phyloP scores from a whole-genome alignment of 2,329 filamentous ascomycete species.

The Arthrobotrys pseudoclavata region DNA sequence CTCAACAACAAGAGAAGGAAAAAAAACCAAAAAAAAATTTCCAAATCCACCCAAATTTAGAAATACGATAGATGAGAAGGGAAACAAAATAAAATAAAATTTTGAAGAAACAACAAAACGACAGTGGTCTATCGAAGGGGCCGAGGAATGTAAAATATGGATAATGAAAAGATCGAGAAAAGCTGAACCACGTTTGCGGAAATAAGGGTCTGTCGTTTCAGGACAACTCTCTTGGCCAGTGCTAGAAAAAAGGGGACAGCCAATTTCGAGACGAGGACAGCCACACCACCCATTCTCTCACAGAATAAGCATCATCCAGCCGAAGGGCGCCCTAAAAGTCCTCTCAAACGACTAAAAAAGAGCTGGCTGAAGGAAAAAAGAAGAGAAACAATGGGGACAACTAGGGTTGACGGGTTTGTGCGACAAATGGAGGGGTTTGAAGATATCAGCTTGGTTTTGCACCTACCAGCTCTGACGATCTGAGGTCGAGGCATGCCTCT shows the following conservation, averaged over 20 bases:
- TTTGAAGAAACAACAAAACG: constrained; percentile 24
- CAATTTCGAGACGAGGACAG: constrained; percentile 60
- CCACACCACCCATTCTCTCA: constrained; percentile 58
- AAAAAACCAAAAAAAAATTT: constrained; percentile 8
- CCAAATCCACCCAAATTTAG: constrained; percentile 42
- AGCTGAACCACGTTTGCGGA: constrained; percentile 58
- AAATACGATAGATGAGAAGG: constrained; percentile 22
- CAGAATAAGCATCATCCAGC: constrained; percentile 58
- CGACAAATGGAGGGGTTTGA: constrained; percentile 50
- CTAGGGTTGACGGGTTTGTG: constrained; percentile 37
- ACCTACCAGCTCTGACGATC: constrained; percentile 71
- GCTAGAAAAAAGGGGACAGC: constrained; percentile 52
- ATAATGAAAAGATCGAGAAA: constrained; percentile 49
- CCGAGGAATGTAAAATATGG: constrained; percentile 53
- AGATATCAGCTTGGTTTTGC: constrained; percentile 61
- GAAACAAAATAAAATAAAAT: constrained; percentile 12
- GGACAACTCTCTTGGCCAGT: constrained; percentile 51
- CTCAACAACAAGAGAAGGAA: constrained; percentile 29
- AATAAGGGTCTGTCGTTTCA: constrained; percentile 60
- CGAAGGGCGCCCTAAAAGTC: constrained; percentile 35
- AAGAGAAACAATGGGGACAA: constrained; percentile 21
- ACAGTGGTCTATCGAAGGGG: constrained; percentile 49
- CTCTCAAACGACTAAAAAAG: constrained; percentile 36
- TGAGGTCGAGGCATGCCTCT: constrained; percentile 71
- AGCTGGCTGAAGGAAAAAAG: constrained; percentile 7